These are phyloP conservation scores for Solanum sitiens DNA, from an alignment of 257 asterid species.

Conservation along the genomic window DNA sequence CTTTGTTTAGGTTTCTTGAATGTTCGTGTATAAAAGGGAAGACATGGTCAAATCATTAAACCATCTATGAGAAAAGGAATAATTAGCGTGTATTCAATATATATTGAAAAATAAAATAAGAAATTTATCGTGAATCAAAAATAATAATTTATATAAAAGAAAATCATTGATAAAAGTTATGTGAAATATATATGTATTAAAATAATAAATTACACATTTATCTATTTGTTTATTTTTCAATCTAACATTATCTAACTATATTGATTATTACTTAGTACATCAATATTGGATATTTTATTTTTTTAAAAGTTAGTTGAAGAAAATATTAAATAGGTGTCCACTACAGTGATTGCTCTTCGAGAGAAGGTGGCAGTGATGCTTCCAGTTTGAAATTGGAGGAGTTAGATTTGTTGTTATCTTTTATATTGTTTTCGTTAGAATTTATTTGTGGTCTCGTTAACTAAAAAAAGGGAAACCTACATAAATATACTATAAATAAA, in stretches of 20 bases:
- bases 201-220: too few species aligned
- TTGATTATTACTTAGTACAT: background rate
- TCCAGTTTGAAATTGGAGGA: background rate
- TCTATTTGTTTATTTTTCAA: too few species aligned
- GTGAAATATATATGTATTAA: background rate
- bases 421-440: too few species aligned
- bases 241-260: background rate
- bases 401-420: background rate
- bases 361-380: background rate
- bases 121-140: background rate
- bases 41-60: background rate
- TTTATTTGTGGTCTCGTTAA: background rate
- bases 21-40: too few species aligned
- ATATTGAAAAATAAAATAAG: too few species aligned
- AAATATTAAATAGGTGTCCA: background rate
- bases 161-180: background rate
- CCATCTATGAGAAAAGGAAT: background rate
- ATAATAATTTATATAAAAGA: too few species aligned
- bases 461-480: too few species aligned
- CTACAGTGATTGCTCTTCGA: background rate
- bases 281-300: too few species aligned
- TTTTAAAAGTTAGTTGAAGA: background rate
- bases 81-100: too few species aligned
- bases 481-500: too few species aligned
- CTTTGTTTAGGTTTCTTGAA: background rate